Conservation (phyloP, 2,329 filamentous ascomycete species). For the Diplodia intermedia region DNA sequence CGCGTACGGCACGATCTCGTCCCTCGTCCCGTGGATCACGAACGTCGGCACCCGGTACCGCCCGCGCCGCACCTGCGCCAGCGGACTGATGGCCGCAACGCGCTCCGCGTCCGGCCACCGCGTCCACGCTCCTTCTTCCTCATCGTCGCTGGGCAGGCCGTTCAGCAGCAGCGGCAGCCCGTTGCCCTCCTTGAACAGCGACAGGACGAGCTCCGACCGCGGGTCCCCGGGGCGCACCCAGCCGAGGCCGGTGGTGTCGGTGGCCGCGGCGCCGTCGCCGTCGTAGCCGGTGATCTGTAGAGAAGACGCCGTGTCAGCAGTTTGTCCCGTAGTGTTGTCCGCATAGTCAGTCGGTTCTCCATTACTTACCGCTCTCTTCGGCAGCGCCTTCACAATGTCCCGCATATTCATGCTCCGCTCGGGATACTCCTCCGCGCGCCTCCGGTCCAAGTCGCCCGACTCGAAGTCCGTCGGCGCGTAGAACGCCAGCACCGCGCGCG, state of each 20-base stretch:
- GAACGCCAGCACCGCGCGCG: background rate
- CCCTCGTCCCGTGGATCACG: constrained; percentile 34
- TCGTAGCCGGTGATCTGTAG: background rate
- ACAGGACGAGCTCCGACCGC: constrained; percentile 34
- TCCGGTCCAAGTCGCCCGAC: background rate
- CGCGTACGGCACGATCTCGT: constrained; percentile 23
- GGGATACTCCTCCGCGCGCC: background rate
- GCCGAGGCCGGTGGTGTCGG: constrained; percentile 23
- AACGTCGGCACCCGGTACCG: constrained; percentile 35
- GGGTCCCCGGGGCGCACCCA: constrained; percentile 34
- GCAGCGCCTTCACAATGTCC: background rate
- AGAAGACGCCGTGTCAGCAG: too few species aligned
- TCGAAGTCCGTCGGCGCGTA: background rate
- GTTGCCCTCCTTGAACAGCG: constrained; percentile 33
- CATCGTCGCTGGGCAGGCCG: constrained; percentile 31
- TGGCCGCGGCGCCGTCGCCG: constrained; percentile 8
- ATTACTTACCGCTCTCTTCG: background rate
- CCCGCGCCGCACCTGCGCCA: constrained; percentile 33
- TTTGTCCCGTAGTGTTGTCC: too few species aligned
- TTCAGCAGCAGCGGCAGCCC: constrained; percentile 33
- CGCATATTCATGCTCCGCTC: background rate
- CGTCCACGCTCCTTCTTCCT: background rate
- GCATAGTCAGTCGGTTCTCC: too few species aligned
- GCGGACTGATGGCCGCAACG: constrained; percentile 33
- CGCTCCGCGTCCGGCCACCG: constrained; percentile 6